Base-by-base conservation (phyloP, 2,329 filamentous ascomycete genomes). In the Aspergillus pseudotamarii region DNA sequence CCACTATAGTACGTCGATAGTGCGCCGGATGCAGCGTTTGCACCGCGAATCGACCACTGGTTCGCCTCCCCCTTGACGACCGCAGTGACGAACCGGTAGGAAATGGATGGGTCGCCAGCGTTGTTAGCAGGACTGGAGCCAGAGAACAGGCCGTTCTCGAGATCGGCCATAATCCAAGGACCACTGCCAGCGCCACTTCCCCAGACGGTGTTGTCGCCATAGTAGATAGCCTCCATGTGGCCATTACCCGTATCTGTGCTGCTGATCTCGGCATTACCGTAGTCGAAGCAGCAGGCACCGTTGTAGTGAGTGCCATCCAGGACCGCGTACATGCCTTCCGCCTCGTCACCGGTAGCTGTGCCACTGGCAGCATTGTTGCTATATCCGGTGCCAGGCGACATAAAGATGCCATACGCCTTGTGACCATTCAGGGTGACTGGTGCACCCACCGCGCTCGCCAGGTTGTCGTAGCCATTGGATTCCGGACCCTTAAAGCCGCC, bases 151-250 rank as follows among this genome's bases (percentile, higher is more conserved):
- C 86, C 86, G 65, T 90, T 89, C 72, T 91, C 88, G 0, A 91
- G 82, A 74, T 91, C 88, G 0, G 87, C 88, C 87, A 90, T 89
- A 68, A 90, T 72, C 88, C 88, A 90, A 0, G 88, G 88, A 0
- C 88, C 88, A 50, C 68, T 81, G 51, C 87, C 88, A 4, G 84
- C 61, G 10, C 88, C 88, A 9, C 73, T 75, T 21, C 88, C 88
- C 85, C 86, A 89, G 66, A 63, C 63, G 0, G 79, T 86, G 72
- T 71, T 83, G 72, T 79, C 77, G 1, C 88, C 88, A 68, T 82
- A 90, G 81, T 90, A 90, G 62, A 90, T 86, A 60, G 88, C 86
- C 71, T 91, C 88, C 88, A 91, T 91, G 69, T 89, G 87, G 19
- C 86, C 88, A 59, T 85, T 83, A 3, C 88, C 88, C 0, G 86